Evolutionary conservation across 2,329 filamentous ascomycete genomes (phyloP).

Genomic region (Colletotrichum nymphaeae): DNA sequence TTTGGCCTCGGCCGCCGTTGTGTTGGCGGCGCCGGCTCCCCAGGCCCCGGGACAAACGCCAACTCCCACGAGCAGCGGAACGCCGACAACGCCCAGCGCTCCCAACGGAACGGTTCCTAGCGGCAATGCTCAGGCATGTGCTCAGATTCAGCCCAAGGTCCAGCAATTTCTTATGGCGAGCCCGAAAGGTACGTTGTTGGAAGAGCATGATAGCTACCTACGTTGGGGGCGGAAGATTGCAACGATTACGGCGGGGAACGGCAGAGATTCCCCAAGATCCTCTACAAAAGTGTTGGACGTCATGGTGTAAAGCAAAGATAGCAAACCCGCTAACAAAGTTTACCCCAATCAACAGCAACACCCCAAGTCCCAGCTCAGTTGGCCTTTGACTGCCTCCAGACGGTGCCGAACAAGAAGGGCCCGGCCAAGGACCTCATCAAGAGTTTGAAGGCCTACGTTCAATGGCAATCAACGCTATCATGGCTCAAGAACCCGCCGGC

Average conservation of each 20-base stretch:
- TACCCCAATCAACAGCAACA: constrained; percentile 38
- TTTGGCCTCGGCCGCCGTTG: constrained; percentile 25
- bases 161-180: constrained; percentile 9
- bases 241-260: background rate
- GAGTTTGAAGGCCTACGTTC: constrained; percentile 53
- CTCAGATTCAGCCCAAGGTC: constrained; percentile 17
- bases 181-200: constrained; percentile 22
- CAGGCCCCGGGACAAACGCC: constrained; percentile 1
- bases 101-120: background rate
- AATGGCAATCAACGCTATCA: constrained; percentile 61
- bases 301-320: no score
- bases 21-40: constrained; percentile 26
- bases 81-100: background rate
- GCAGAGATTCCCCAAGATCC: background rate
- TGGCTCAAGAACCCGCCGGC: constrained; percentile 63
- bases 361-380: constrained; percentile 49
- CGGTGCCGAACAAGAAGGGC: constrained; percentile 51
- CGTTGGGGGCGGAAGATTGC: background rate
- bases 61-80: constrained; percentile 1
- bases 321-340: background rate
- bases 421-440: constrained; percentile 49
- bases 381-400: constrained; percentile 51
- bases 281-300: background rate
- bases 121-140: constrained; percentile 7
- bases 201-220: background rate